Conservation (phyloP, 352 stramenopile genomes). For the Globisporangium splendens region DNA sequence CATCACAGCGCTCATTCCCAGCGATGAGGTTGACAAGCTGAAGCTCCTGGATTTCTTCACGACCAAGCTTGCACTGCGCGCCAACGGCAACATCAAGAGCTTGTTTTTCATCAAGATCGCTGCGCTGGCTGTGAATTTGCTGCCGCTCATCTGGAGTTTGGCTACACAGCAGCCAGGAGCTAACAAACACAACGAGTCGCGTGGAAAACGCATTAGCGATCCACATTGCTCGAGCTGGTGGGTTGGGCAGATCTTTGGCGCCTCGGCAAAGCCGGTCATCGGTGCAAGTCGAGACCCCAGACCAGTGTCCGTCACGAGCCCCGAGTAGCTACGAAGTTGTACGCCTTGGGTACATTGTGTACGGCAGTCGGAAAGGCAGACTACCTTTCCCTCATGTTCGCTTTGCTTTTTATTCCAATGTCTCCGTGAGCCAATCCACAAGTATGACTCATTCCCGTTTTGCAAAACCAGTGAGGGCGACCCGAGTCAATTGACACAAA, state of each 20-base stretch:
- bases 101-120: constrained; percentile 2
- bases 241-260: neutral
- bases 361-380: neutral
- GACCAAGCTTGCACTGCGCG: neutral
- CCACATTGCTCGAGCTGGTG: neutral
- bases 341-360: constrained; percentile 1
- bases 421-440: no score
- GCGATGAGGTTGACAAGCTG: neutral
- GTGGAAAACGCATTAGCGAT: neutral
- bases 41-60: constrained; percentile 10
- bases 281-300: neutral
- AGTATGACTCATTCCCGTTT: no score
- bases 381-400: no score
- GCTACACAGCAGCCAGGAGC: neutral
- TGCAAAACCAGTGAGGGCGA: no score
- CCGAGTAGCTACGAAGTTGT: neutral
- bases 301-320: neutral
- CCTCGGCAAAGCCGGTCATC: neutral
- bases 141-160: constrained; percentile 4
- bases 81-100: constrained; percentile 3
- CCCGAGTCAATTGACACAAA: no score
- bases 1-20: no score
- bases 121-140: neutral
- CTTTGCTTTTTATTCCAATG: no score
- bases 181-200: neutral